Evolutionary conservation across 2,329 filamentous ascomycete species (phyloP).

Genomic region (Xylaria hypoxylon): DNA sequence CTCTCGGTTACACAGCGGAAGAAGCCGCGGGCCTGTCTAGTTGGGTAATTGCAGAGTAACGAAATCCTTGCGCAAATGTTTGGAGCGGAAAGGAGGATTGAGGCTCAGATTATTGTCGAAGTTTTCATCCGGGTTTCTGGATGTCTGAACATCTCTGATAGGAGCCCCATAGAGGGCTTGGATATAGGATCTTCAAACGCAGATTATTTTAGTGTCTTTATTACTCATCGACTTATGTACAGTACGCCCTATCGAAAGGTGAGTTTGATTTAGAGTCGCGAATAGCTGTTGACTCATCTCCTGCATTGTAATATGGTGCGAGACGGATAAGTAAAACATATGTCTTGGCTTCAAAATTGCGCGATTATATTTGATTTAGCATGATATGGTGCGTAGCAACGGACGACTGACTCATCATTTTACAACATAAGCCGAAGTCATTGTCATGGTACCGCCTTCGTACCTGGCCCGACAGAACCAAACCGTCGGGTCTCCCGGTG

Average conservation of each 20-base stretch:
- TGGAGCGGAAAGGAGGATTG: not conserved
- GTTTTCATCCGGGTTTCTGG: not conserved
- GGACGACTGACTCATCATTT: conserved; percentile 5
- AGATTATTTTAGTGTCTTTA: not conserved
- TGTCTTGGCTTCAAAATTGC: conserved; percentile 7
- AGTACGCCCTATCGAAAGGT: not conserved
- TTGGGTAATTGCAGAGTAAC: not conserved
- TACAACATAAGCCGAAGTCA: not conserved
- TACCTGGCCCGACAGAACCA: not conserved
- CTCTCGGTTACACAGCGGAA: not conserved
- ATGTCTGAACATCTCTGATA: not conserved
- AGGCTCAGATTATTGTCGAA: not conserved
- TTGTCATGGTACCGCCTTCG: not conserved
- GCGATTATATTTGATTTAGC: not conserved
- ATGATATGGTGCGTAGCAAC: not conserved
- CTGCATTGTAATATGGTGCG: conserved; percentile 5
- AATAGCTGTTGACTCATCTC: not conserved
- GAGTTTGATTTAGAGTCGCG: not conserved
- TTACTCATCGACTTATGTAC: not conserved
- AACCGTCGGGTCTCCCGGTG: conserved; percentile 11
- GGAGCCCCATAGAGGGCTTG: not conserved
- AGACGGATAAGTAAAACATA: not conserved
- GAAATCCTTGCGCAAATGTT: not conserved
- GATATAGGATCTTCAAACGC: not conserved
- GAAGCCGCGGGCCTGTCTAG: not conserved